Percentiles rank a stretch among this genome's conserved stretches.
These are phyloP conservation scores for Ajuga chamaepitys DNA, from an alignment of 257 asterid species.

Conservation along the genomic window DNA sequence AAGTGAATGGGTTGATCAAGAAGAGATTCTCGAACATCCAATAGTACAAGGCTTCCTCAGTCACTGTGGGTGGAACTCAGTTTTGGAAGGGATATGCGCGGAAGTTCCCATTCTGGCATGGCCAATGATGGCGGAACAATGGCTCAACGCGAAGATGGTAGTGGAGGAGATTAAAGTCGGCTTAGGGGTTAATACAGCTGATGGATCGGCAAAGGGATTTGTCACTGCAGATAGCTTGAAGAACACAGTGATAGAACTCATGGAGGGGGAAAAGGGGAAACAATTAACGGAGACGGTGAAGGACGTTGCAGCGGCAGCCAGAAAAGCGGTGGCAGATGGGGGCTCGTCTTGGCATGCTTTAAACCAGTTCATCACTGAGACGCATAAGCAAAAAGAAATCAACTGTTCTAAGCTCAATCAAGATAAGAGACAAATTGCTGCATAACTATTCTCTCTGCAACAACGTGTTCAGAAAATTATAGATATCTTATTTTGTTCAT, in stretches of 20 bases:
- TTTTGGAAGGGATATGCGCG: constrained; percentile 59
- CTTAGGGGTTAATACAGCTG: constrained; percentile 24
- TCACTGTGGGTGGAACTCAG: constrained; percentile 82
- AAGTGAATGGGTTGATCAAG: constrained; percentile 69
- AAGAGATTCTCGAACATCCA: constrained; percentile 40
- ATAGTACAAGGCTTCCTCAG: constrained; percentile 52
- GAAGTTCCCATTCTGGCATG: constrained; percentile 65
- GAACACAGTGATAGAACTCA: constrained; percentile 33
- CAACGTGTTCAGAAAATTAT: too few species aligned
- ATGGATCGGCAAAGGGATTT: constrained; percentile 46
- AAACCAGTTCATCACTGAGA: constrained; percentile 27
- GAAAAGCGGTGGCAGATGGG: constrained; percentile 39
- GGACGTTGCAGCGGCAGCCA: constrained; percentile 37
- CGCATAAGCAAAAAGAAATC: constrained; percentile 12
- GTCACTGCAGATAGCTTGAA: constrained; percentile 43
- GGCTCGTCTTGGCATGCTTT: constrained; percentile 58
- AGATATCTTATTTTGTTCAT: too few species aligned
- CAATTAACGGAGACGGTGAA: constrained; percentile 28
- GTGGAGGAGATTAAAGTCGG: constrained; percentile 60
- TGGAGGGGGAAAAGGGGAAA: constrained; percentile 51
- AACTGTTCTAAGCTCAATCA: neutral
- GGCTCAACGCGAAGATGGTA: constrained; percentile 49
- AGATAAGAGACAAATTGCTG: neutral
- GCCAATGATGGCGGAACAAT: constrained; percentile 88
- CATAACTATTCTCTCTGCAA: too few species aligned